Evolutionary conservation across 169 alveolate species (phyloP), one percentile per base, ranked within the genome.

Genomic region (Toxoplasma gondii): DNA sequence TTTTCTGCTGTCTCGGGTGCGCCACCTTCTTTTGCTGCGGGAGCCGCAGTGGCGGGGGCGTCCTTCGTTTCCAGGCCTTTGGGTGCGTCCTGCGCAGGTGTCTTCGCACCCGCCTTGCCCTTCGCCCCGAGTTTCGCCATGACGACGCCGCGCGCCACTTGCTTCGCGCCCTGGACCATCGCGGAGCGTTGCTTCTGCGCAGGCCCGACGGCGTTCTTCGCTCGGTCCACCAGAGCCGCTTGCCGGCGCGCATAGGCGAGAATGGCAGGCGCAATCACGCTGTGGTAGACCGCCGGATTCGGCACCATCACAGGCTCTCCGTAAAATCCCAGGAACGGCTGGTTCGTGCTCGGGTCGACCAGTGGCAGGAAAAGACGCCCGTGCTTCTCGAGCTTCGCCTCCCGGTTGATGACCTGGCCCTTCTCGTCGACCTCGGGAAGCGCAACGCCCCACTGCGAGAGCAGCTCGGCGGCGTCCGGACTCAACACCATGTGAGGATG

Each of bases 291-390:
- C n/a, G 95, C 95, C 22, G 95, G 95, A 86, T 92, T 92, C 41
- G 95, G 95, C 88, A 92, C 64, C 95, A 92, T 34, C 5, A 92
- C 31, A 36, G 95, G 95, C 54, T 92, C 74, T n/a, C 81, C 95
- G 43, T 9, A 83, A 38, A 92, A 92, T 45, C 95, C 95, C 36
- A 19, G 16, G 81, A 92, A 34, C 36, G 92, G 93, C 36, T 92
- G 81, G 9, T 70, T 70, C 58, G 95, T 92, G 54, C 31, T 67
- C 36, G 67, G 87, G 81, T 92, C 95, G 24, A 92, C 81, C 12
- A 92, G 67, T 4, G 95, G 95, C 5, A 92, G 22, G 87, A 92
- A 92, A 22, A 83, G 70, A n/a, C n/a, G 38, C 67, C 41, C 38
- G 34, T 88, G 78, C 4, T 17, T 31, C 69, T 1, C 10, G 39